Evolutionary conservation across 2,329 filamentous ascomycete genomes (phyloP), one percentile per base, ranked within the genome.

Genomic region (Xylaria sp.): DNA sequence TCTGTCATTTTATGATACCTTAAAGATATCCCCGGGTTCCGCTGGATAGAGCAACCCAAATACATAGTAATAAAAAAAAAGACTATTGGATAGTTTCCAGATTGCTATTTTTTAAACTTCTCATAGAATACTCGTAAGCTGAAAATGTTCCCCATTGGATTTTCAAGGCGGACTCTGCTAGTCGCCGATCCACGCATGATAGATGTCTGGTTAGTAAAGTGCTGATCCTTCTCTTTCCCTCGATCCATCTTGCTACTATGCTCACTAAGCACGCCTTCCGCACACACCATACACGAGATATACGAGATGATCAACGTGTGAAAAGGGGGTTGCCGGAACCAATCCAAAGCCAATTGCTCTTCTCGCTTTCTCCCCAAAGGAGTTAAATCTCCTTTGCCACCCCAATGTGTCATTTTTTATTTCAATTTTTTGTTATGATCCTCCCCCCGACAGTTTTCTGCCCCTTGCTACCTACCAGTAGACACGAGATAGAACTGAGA

Each of bases 1-100:
- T 58, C 63, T 40, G 61, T 68, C 40, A 60, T 63, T 61, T 65
- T 67, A 63, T 66, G 65, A 66, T 69, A 64, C 68, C 44, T 63
- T 27, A 35, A 59, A 65, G 50, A 67, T 65, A 69, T 69, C 58
- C 65, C 50, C 44, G 66, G 66, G 62, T 59, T 58, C 27, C 1
- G 27, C 61, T 69, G 58, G 12, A 58, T 51, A 53, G 61, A 65
- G 66, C 23, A 44, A 27, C 58, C 66, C 59, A 40, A n/a, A 37
- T 44, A 62, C 44, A 69, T 69, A 69, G 27, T 60, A 67, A 63
- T 65, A 59, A 65, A 65, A 27, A 65, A 27, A 64, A 40, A 68
- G 48, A 32, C 37, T 37, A 63, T 48, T 60, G 29, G 21, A 59
- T 58, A 55, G 59, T 59, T 55, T 57, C 55, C 12, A 29, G 32